Base-by-base conservation (phyloP, 306 rosid species). In the Luffa acutangula region DNA sequence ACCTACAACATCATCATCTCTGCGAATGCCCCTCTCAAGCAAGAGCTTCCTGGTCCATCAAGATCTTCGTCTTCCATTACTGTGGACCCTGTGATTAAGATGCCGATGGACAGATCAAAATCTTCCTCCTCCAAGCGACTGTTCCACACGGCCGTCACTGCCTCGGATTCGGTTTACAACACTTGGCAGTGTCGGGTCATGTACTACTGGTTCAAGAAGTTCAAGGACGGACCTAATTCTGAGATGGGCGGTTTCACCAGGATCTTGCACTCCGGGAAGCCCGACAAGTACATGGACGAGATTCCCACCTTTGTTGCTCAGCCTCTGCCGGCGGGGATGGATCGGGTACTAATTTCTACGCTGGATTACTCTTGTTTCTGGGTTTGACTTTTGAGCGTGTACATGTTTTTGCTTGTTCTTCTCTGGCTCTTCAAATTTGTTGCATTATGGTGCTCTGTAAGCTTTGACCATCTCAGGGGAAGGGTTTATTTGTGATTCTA, bases 221-320 rank as follows among this genome's bases (percentile, higher is more conserved):
- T 93, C 15, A 84, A 81, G 84, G 83, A 86, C 20, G 73, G 21
- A 5, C 84, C 90, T 20, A 80, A 78, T 25, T 96, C 99, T n/a
- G 91, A 83, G 13, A 96, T 96, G 99, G 99, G 99, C 41, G 97
- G 98, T 0, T 96, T 91, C 80, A 96, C 99, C 0, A 81, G 99
- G 89, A 91, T 96, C 78, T 82, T 96, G 74, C 99, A 96, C 67
- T 91, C 97, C 8, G 99, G 99, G 37, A 90, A 90, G 79, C 83
- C 97, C 41, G 99, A 96, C 33, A 43, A 84, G 75, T 84, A 80
- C 82, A 93, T 91, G 97, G 87, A 88, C 48, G 99, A 96, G 89
- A 96, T 96, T 89, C 99, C 99, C 43, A 96, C 99, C 37, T 96
- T 96, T 71, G 83, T 96, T 87, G 99, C 99, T 39, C 92, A 96